Base-by-base conservation (phyloP, 192 early-diverging fungal species). In the Rhizoclosmatium globosum region DNA sequence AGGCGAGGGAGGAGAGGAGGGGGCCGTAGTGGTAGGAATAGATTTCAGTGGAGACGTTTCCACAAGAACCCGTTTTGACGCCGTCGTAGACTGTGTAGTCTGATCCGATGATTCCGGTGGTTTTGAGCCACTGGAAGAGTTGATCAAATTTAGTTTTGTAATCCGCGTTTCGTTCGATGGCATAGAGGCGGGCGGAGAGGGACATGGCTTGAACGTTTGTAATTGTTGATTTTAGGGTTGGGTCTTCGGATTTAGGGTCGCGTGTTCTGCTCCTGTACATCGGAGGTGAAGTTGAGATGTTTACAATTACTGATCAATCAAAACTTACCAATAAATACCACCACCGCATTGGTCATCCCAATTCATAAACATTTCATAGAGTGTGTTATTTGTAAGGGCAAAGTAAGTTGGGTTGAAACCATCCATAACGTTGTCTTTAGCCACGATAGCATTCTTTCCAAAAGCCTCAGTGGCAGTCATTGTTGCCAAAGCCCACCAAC, bases 181-280 rank as follows among this genome's bases (percentile, higher is more conserved):
- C 41, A 50, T 68, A 79, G 19, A 88, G 64, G 47, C 85, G 56
- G 4, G 84, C 84, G 42, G 60, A 64, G 19, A 88, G 47, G n/a
- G 67, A 57, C 56, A 88, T 70, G 11, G 59, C 61, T 73, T 88
- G 74, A 1, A 57, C 79, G 76, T 88, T 84, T 13, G 87, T 79
- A 56, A 88, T 88, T n/a, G 82, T 74, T 13, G 83, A 83, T 67
- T 88, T 88, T 74, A 83, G 82, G 64, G 50, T 61, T 19, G 31
- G 62, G 50, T 74, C 78, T 17, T 77, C 71, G 2, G 31, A 53
- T 42, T 2, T 7, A 48, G 69, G 19, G 21, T 17, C 4, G 6
- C 50, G 45, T 15, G 38, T 48, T 48, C 69, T 9, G 38, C 48
- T 57, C 66, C 66, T 68, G 21, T 68, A 42, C 43, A 0, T 68